Evolutionary conservation across 1,139 yeast species (phyloP).

Genomic region (Hanseniaspora gamundiae): DNA sequence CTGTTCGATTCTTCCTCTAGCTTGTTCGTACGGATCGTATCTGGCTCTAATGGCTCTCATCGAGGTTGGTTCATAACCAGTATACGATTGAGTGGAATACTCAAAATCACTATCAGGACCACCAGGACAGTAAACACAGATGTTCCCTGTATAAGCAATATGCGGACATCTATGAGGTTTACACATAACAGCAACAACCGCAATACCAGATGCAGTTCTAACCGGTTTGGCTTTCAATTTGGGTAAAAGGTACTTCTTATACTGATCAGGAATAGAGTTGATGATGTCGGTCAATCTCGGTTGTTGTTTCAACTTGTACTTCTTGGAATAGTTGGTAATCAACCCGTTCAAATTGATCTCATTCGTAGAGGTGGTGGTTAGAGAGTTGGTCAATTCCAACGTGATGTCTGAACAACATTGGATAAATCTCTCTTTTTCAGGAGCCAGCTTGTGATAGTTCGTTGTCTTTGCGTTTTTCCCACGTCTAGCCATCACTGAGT

Average conservation of each 20-base stretch:
- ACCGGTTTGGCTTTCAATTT: conserved; percentile 96
- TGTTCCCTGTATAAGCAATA: conserved; percentile 96
- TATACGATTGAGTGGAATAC: conserved; percentile 93
- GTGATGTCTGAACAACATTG: conserved; percentile 93
- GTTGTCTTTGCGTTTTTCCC: conserved; percentile 26
- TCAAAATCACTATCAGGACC: conserved; percentile 99
- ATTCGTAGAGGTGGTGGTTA: conserved; percentile 42
- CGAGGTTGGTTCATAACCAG: conserved; percentile 98
- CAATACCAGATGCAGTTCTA: conserved; percentile 95
- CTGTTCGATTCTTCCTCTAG: conserved; percentile 95
- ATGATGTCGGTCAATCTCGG: conserved; percentile 94
- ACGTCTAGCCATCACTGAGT: conserved; percentile 22
- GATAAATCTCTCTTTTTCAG: conserved; percentile 85
- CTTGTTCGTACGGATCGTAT: conserved; percentile 97
- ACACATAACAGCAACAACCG: conserved; percentile 98
- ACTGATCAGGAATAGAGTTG: conserved; percentile 90
- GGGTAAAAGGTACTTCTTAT: conserved; percentile 82
- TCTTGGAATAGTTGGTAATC: conserved; percentile 74
- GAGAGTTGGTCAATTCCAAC: conserved; percentile 69
- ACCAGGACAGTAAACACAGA: conserved; percentile 98
- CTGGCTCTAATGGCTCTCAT: conserved; percentile 98
- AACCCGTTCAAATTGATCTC: conserved; percentile 87
- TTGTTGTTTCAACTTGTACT: conserved; percentile 81
- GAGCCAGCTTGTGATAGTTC: conserved; percentile 50
- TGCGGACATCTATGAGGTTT: conserved; percentile 99